Percentiles rank a stretch among this genome's conserved stretches.
Conservation (phyloP, 805 yeast genomes). For the Zygosaccharomyces bailii region DNA sequence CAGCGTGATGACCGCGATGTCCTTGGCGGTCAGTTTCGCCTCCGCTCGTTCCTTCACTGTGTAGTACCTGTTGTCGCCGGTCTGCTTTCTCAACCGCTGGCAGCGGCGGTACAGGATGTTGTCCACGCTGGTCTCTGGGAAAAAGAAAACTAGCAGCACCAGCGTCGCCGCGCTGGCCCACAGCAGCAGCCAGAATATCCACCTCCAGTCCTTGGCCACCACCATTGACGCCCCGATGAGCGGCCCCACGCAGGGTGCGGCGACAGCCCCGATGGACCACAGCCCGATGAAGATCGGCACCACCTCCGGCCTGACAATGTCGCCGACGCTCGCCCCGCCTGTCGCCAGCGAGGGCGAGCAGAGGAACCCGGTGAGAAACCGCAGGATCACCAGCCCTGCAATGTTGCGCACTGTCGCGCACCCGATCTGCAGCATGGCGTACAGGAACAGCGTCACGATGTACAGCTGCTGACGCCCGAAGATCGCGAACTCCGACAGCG, state of each 20-base stretch:
- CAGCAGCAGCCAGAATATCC: conserved; percentile 51
- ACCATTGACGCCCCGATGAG: conserved; percentile 51
- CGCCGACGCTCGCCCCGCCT: conserved; percentile 57
- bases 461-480: conserved; percentile 54
- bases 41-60: conserved; percentile 34
- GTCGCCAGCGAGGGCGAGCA: conserved; percentile 56
- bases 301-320: conserved; percentile 42
- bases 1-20: conserved; percentile 35
- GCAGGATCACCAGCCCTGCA: conserved; percentile 47
- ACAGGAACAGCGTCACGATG: conserved; percentile 44
- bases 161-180: conserved; percentile 41
- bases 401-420: conserved; percentile 49
- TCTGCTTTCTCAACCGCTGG: conserved; percentile 42
- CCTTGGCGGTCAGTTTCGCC: conserved; percentile 32
- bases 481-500: conserved; percentile 52
- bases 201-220: conserved; percentile 49
- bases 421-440: conserved; percentile 52
- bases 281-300: conserved; percentile 46
- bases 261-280: conserved; percentile 53
- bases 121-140: conserved; percentile 49
- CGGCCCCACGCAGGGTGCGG: conserved; percentile 59
- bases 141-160: conserved; percentile 38
- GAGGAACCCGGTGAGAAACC: conserved; percentile 53
- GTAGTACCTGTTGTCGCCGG: conserved; percentile 45
- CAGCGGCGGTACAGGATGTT: conserved; percentile 49